Conservation (phyloP, 768 basidiomycete species). For the Mycena alexandri region DNA sequence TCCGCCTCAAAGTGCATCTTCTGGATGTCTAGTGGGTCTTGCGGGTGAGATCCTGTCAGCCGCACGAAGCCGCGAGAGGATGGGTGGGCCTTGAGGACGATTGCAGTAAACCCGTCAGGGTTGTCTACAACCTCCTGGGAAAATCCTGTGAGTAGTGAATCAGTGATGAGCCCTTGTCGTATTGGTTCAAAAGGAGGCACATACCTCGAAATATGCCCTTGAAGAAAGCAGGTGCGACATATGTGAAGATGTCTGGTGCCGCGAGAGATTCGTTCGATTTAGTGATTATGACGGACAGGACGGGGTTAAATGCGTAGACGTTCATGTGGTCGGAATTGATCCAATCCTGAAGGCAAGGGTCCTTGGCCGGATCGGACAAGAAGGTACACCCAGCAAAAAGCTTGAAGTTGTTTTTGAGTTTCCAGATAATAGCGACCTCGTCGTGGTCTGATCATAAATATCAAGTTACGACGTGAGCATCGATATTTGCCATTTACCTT, state of each 20-base stretch:
- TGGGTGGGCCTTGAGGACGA: constrained; percentile 46
- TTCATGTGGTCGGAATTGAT: constrained; percentile 40
- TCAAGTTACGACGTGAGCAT: neutral
- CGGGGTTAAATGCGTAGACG: constrained; percentile 44
- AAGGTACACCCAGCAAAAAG: constrained; percentile 41
- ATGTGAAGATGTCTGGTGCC: constrained; percentile 47
- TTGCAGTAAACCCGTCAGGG: constrained; percentile 42
- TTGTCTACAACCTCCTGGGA: constrained; percentile 40
- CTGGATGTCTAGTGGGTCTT: constrained; percentile 46
- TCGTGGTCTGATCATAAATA: constrained; percentile 37
- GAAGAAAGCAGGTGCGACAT: constrained; percentile 43
- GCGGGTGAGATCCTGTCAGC: constrained; percentile 47
- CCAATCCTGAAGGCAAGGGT: constrained; percentile 48
- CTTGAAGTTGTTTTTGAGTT: constrained; percentile 38
- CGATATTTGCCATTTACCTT: constrained; percentile 37
- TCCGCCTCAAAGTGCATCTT: constrained; percentile 46
- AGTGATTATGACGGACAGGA: constrained; percentile 40
- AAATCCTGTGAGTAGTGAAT: constrained; percentile 27
- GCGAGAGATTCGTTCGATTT: constrained; percentile 41
- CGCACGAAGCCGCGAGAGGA: constrained; percentile 48
- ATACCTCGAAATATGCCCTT: constrained; percentile 45
- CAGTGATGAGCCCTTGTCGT: neutral
- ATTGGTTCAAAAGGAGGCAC: neutral
- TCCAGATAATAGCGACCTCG: constrained; percentile 40
- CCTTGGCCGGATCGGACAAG: constrained; percentile 43